phyloP scores from a whole-genome alignment of 2,329 filamentous ascomycete genomes.

The Aspergillus versicolor region DNA sequence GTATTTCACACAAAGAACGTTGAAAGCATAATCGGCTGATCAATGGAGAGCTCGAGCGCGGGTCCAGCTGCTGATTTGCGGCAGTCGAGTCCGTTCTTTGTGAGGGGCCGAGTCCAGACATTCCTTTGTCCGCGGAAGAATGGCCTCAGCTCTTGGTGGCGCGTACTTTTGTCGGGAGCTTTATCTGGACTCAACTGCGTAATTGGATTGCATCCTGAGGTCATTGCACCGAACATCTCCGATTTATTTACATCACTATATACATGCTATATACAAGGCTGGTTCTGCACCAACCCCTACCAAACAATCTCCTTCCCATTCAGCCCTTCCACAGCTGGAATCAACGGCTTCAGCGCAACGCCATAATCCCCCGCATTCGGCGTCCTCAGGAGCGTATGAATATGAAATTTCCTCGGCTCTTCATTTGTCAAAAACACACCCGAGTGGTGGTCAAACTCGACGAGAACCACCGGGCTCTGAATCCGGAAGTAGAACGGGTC shows the following conservation, averaged over 20 bases:
- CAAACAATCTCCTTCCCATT: constrained; percentile 39
- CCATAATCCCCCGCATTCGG: constrained; percentile 79
- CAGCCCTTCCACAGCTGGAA: constrained; percentile 36
- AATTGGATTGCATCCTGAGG: too few relatives aligned
- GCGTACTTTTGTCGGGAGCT: too few relatives aligned
- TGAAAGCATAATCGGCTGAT: too few relatives aligned
- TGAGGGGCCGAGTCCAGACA: too few relatives aligned
- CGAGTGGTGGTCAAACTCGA: constrained; percentile 79
- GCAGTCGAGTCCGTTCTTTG: too few relatives aligned
- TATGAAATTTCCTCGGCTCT: constrained; percentile 74
- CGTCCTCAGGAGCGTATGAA: constrained; percentile 70
- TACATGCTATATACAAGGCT: not conserved
- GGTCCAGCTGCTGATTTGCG: too few relatives aligned
- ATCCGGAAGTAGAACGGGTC: constrained; percentile 78
- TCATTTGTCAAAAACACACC: constrained; percentile 74
- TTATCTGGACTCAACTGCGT: too few relatives aligned
- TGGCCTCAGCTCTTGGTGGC: too few relatives aligned
- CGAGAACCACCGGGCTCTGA: constrained; percentile 70
- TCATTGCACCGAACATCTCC: not conserved
- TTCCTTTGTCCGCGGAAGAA: too few relatives aligned
- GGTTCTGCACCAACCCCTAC: constrained; percentile 12
- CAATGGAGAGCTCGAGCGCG: too few relatives aligned
- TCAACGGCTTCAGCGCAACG: constrained; percentile 46
- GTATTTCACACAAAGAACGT: too few relatives aligned
- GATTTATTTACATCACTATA: not conserved